Base-by-base conservation (phyloP, 192 early-diverging fungal species). In the Coemansia sp. region DNA sequence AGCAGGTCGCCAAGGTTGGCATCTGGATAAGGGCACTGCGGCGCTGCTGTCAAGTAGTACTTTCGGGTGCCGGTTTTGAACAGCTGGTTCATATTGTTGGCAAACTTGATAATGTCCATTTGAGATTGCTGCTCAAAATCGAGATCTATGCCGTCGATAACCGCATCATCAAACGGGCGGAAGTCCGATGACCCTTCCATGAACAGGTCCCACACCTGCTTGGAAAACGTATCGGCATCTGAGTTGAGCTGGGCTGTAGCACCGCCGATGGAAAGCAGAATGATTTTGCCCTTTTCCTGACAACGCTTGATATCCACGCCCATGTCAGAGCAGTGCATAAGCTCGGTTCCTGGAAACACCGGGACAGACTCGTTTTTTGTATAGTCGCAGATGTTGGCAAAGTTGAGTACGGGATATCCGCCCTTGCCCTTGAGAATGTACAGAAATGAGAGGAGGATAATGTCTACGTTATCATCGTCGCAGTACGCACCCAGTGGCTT, bases 171-270 rank as follows among this genome's bases (percentile, higher is more conserved):
- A 45, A 93, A 85, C 2, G 91, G 91, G 5, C 89, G 80, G 14
- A 62, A 68, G 5, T 51, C 15, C 4, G 84, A 81, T 1, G 72
- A 69, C 1, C 90, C 89, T 14, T 82, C 86, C 53, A 89, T 70
- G 56, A 92, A 92, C 23, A 88, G 54, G 55, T 92, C 82, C 85
- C 86, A 92, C 18, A 93, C 73, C 38, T 85, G 85, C 30, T 83
- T 56, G 0, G 92, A 89, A 62, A 90, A 85, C 17, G 71, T 76
- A 2, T 43, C 71, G 16, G 71, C 86, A 56, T 86, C 84, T 7
- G 69, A 80, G 14, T 65, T 61, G 26, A 89, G 83, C 23, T 78
- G 62, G 14, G 86, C 87, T 2, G 84, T 74, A 6, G 85, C 83
- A 36, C 84, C 87, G 53, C 89, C 87, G 23, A 93, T 82, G 0